Evolutionary conservation across 2,329 filamentous ascomycete species (phyloP).

Genomic region (Canariomyces notabilis): DNA sequence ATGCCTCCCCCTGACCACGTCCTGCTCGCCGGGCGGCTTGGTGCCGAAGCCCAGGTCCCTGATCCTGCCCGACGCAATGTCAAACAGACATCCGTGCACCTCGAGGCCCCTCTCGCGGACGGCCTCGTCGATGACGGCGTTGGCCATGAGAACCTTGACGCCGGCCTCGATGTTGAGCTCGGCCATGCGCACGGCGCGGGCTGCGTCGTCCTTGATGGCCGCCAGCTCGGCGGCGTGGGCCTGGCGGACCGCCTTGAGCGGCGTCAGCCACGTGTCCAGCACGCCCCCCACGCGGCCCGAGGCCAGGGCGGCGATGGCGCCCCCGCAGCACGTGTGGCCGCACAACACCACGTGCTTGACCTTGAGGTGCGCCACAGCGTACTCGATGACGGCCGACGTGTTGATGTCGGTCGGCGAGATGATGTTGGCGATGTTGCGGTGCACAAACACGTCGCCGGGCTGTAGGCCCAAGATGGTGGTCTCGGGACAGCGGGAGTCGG

Average conservation of each 20-base stretch:
- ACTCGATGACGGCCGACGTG: constrained; percentile 71
- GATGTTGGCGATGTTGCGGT: constrained; percentile 88
- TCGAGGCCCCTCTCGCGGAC: constrained; percentile 64
- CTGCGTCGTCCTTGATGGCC: constrained; percentile 47
- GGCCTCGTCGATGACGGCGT: constrained; percentile 64
- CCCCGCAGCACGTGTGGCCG: constrained; percentile 64
- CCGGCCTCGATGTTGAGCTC: constrained; percentile 73
- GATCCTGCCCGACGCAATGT: constrained; percentile 48
- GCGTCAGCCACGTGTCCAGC: constrained; percentile 51
- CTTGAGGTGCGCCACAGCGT: constrained; percentile 66
- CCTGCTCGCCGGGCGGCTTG: constrained; percentile 16
- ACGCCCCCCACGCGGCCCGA: constrained; percentile 47
- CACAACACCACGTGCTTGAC: constrained; percentile 67
- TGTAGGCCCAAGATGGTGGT: constrained; percentile 73
- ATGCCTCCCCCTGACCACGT: constrained; percentile 44
- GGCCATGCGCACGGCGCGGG: constrained; percentile 57
- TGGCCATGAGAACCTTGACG: constrained; percentile 62
- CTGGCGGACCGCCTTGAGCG: constrained; percentile 41
- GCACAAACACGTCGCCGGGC: constrained; percentile 81
- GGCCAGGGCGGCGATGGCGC: constrained; percentile 55
- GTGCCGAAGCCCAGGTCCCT: constrained; percentile 45
- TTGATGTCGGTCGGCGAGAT: constrained; percentile 70
- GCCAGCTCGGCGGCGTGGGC: constrained; percentile 52
- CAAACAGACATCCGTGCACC: constrained; percentile 75
- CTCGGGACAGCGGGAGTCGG: constrained; percentile 79